A percentile compares a stretch with the other conserved stretches of the same genome.
phyloP scores from a whole-genome alignment of 352 stramenopile species.

The Phytophthora macrochlamydospora region DNA sequence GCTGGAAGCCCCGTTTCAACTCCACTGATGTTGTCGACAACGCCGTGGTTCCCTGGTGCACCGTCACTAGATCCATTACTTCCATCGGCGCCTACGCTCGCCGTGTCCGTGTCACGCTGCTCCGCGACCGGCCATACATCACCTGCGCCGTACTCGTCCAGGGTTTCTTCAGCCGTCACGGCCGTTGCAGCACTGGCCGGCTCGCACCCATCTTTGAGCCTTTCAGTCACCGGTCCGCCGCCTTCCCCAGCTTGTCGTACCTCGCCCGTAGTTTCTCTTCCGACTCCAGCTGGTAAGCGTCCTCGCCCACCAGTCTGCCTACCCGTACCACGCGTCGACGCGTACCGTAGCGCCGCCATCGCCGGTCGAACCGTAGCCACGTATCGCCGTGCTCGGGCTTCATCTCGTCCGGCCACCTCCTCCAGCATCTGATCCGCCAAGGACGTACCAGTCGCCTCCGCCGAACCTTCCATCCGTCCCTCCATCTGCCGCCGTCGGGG shows the following conservation, averaged over 20 bases:
- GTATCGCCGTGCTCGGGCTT: background rate
- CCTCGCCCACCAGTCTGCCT: no score
- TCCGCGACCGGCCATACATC: no score
- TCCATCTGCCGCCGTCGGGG: background rate
- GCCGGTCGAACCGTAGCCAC: constrained; percentile 1
- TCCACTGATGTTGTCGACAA: no score
- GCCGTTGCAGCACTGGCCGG: background rate
- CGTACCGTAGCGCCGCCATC: background rate
- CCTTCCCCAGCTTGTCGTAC: background rate
- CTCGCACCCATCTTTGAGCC: background rate
- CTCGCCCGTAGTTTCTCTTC: background rate
- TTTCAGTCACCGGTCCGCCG: no score
- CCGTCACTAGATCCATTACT: no score
- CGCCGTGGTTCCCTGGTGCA: no score
- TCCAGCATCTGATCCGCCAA: background rate
- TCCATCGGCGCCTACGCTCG: no score
- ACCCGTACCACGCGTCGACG: background rate
- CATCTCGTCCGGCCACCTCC: background rate
- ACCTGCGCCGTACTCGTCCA: background rate
- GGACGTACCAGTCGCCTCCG: no score
- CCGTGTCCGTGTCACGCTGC: no score
- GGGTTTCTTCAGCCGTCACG: background rate
- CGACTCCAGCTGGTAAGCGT: background rate
- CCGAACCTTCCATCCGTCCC: background rate
- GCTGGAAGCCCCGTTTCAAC: no score